A percentile compares a stretch with the other conserved stretches of the same genome.
Evolutionary conservation across 768 basidiomycete genomes (phyloP).

Genomic region (Calocera viscosa): DNA sequence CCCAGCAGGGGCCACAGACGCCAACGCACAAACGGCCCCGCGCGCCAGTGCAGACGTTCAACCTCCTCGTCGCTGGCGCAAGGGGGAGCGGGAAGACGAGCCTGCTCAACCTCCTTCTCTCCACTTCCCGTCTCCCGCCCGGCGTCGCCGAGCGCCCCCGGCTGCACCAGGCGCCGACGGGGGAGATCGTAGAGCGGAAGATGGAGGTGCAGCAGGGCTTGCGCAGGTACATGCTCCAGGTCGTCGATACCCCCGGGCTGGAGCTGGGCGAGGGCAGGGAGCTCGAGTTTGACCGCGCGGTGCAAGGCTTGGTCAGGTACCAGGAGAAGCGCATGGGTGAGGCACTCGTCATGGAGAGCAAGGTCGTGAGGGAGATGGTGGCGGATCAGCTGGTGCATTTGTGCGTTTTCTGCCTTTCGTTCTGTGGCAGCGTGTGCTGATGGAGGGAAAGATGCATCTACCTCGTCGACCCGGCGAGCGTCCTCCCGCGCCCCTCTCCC

Average conservation of each 20-base stretch:
- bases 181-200: conserved; percentile 40
- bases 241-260: conserved; percentile 76
- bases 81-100: conserved; percentile 73
- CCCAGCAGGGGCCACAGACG: neutral
- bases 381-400: conserved; percentile 84
- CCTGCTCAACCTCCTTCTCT: conserved; percentile 61
- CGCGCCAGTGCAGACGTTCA: conserved; percentile 2
- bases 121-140: conserved; percentile 74
- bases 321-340: conserved; percentile 82
- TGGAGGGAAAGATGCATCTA: conserved; percentile 81
- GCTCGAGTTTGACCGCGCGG: conserved; percentile 66
- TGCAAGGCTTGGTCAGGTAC: conserved; percentile 60
- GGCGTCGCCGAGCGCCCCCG: conserved; percentile 16
- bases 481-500: conserved; percentile 36
- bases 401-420: conserved; percentile 35
- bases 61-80: conserved; percentile 49
- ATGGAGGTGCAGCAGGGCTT: conserved; percentile 42
- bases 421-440: neutral
- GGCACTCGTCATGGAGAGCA: conserved; percentile 57
- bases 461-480: conserved; percentile 65
- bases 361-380: conserved; percentile 74
- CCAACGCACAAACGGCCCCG: neutral
- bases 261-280: conserved; percentile 64
- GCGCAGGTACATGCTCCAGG: conserved; percentile 51
- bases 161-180: neutral